Conservation (phyloP, 768 basidiomycete genomes). For the Lactarius sanguifluus region DNA sequence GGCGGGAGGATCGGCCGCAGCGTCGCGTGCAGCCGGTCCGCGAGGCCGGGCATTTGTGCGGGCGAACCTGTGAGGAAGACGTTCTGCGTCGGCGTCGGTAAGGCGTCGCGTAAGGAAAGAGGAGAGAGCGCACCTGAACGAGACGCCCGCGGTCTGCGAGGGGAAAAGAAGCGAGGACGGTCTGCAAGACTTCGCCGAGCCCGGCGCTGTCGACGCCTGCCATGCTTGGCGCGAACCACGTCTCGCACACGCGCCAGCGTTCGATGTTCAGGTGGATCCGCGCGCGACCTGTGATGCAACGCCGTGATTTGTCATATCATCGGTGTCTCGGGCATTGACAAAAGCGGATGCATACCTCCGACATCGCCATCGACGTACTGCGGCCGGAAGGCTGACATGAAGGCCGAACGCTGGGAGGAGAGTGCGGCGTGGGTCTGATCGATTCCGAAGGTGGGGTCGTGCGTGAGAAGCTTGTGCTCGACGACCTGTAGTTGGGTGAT, state of each 20-base stretch:
- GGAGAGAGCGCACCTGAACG: slow-evolving; percentile 55
- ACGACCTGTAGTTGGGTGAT: slow-evolving; percentile 65
- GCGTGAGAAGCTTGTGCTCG: slow-evolving; percentile 74
- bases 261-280: slow-evolving; percentile 91
- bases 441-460: slow-evolving; percentile 83
- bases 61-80: slow-evolving; percentile 88
- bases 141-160: slow-evolving; percentile 67
- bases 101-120: neutral
- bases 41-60: slow-evolving; percentile 69
- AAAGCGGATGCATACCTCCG: slow-evolving; percentile 44
- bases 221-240: slow-evolving; percentile 76
- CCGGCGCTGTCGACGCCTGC: slow-evolving; percentile 85
- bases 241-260: slow-evolving; percentile 80
- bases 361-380: slow-evolving; percentile 74
- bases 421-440: slow-evolving; percentile 82
- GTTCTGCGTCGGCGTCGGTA: slow-evolving; percentile 51
- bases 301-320: slow-evolving; percentile 64
- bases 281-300: slow-evolving; percentile 55
- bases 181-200: slow-evolving; percentile 87
- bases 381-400: slow-evolving; percentile 84
- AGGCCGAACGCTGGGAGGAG: slow-evolving; percentile 73
- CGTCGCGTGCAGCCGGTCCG: slow-evolving; percentile 62
- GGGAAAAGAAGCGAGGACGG: slow-evolving; percentile 71
- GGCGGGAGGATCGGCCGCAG: slow-evolving; percentile 87
- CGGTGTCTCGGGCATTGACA: slow-evolving; percentile 42